A percentile compares a stretch with the other conserved stretches of the same genome.
Conservation (phyloP, 306 rosid genomes). For the Astragalus membranaceus region DNA sequence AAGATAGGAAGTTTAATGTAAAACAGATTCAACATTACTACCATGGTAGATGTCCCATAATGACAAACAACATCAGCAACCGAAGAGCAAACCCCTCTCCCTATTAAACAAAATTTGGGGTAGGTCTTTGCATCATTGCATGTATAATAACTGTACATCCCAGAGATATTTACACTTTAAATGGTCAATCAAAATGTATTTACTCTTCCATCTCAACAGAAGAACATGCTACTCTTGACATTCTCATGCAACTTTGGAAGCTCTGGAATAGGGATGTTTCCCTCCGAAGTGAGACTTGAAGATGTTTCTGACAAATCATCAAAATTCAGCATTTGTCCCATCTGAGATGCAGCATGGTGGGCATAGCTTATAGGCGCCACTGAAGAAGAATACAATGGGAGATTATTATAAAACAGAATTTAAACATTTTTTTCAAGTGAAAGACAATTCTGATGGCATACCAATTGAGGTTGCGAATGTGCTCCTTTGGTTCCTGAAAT, state of each 20-base stretch:
- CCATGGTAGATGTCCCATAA: neutral
- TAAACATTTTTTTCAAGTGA: neutral
- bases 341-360: conserved; percentile 80
- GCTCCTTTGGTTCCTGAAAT: conserved; percentile 86
- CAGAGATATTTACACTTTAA: conserved; percentile 17
- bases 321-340: conserved; percentile 62
- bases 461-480: conserved; percentile 72
- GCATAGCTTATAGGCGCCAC: conserved; percentile 87
- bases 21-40: neutral
- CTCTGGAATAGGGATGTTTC: conserved; percentile 44
- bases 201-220: conserved; percentile 46
- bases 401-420: conserved; percentile 5
- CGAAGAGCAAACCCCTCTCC: conserved; percentile 2
- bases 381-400: conserved; percentile 20
- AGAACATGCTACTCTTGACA: conserved; percentile 65
- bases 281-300: conserved; percentile 21
- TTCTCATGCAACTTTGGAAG: conserved; percentile 58
- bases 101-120: conserved; percentile 26
- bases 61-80: neutral
- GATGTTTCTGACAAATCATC: conserved; percentile 52
- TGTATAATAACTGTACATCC: conserved; percentile 12
- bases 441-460: conserved; percentile 3
- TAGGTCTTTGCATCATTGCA: neutral
- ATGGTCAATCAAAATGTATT: conserved; percentile 12
- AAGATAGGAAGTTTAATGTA: neutral